Base-by-base conservation (phyloP, 2,329 filamentous ascomycete genomes). In the Colletotrichum sp. region DNA sequence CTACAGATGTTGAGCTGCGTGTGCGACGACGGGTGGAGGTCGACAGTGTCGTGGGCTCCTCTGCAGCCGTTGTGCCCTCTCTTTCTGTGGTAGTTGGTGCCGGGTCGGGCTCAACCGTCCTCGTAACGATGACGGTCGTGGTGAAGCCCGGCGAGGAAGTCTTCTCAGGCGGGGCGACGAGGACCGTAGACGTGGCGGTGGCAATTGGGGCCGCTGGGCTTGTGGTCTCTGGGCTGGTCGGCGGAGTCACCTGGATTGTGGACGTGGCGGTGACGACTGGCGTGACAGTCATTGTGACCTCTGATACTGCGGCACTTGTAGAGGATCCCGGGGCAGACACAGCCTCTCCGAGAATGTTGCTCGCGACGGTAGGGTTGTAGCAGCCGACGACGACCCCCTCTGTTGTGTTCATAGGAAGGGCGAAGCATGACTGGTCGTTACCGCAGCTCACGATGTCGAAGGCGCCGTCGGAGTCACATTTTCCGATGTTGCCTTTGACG, bases 361-460 rank as follows among this genome's bases (percentile, higher is more conserved):
- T 79, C 0, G 89, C 90, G 4, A 82, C 81, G 4, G 80, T 79
- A 12, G 82, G 79, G 65, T 87, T 82, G 32, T 84, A 83, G 76
- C 91, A 93, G 4, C 85, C 86, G 28, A 93, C 83, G 69, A 84
- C 80, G 12, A 90, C 88, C 5, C 90, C 90, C 1, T 79, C 79
- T 1, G 85, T 85, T 13, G 82, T 86, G 48, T 85, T 87, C 85
- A 91, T 87, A 1, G 91, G 91, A 76, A 92, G 81, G 3, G 89
- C 91, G 65, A 87, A 89, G 81, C 91, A 93, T 64, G 83, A 81
- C 61, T 82, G 81, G 12, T 82, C 83, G 2, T 77, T 66, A 34
- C 82, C 83, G 55, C 87, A 87, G 12, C 81, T 76, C 1, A 78
- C 79, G 21, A 91, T 85, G 6, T 82, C 79, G 78, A 89, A 92